phyloP scores from a whole-genome alignment of 345 rosid species.

The Arabidopsis suecica region DNA sequence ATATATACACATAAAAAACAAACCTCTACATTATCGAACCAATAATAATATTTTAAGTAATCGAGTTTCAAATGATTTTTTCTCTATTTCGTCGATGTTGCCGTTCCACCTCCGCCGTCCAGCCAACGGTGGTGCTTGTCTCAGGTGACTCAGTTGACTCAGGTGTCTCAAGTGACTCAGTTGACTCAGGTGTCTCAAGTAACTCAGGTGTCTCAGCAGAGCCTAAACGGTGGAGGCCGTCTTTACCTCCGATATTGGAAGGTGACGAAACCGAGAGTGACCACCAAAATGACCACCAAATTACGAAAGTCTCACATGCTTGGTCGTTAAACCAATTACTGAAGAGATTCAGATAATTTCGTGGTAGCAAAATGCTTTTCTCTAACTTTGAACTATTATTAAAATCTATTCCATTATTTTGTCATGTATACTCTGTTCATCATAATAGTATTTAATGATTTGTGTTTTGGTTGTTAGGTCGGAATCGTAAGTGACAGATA shows the following conservation, averaged over 20 bases:
- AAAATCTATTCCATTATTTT: neutral
- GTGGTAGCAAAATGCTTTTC: neutral
- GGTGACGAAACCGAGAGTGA: constrained; percentile 13
- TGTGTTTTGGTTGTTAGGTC: neutral
- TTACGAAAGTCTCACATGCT: neutral
- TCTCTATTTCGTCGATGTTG: constrained; percentile 2
- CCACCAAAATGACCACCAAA: neutral
- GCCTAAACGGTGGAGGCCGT: constrained; percentile 12
- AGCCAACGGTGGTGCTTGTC: neutral
- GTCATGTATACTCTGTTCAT: neutral
- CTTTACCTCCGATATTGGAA: constrained; percentile 28
- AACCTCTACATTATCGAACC: neutral
- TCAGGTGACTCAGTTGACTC: neutral
- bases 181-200: too few species aligned
- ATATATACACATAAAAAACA: neutral
- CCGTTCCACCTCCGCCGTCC: neutral
- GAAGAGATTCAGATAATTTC: neutral
- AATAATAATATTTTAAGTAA: neutral
- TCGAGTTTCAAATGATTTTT: neutral
- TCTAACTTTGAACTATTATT: neutral
- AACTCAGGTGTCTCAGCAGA: too few species aligned
- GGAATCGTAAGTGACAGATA: neutral
- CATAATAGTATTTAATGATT: neutral
- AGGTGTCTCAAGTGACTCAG: too few species aligned
- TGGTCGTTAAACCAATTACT: neutral